Conservation (phyloP, 139 green algal genomes). For the Closterium sp. region DNA sequence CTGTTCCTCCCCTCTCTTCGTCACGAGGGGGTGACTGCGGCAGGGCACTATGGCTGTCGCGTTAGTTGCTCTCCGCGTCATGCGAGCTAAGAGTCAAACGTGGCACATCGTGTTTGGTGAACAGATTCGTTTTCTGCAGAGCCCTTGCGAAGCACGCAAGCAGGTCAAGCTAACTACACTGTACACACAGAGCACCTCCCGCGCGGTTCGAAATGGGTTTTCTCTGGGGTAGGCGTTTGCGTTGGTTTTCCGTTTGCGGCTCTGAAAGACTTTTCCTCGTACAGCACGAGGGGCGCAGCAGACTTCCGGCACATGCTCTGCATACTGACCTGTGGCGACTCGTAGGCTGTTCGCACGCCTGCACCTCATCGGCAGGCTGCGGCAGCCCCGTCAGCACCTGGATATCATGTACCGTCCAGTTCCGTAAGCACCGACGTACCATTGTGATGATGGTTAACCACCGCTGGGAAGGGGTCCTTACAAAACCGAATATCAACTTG, state of each 20-base stretch:
- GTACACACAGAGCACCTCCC: neutral
- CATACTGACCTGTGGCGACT: neutral
- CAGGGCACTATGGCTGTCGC: neutral
- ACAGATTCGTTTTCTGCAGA: neutral
- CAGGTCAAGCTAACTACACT: neutral
- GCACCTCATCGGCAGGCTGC: neutral
- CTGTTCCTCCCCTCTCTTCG: neutral
- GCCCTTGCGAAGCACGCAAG: neutral
- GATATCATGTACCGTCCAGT: neutral
- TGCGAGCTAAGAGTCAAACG: neutral
- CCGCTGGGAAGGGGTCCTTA: neutral
- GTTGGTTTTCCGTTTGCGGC: neutral
- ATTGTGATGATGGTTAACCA: neutral
- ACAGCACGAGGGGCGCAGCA: no score
- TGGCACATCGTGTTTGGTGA: neutral
- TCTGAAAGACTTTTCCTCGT: neutral
- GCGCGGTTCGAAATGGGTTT: neutral
- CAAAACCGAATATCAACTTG: neutral
- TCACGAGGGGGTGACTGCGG: neutral
- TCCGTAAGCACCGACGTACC: neutral
- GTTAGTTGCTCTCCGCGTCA: neutral
- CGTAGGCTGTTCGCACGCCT: neutral
- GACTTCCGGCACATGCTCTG: neutral
- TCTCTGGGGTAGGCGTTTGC: neutral
- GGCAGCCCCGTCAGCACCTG: neutral